A percentile compares a stretch with the other conserved stretches of the same genome.
These are phyloP conservation scores for Bipolaris bicolor DNA, from an alignment of 2,329 filamentous ascomycete species.

Conservation along the genomic window DNA sequence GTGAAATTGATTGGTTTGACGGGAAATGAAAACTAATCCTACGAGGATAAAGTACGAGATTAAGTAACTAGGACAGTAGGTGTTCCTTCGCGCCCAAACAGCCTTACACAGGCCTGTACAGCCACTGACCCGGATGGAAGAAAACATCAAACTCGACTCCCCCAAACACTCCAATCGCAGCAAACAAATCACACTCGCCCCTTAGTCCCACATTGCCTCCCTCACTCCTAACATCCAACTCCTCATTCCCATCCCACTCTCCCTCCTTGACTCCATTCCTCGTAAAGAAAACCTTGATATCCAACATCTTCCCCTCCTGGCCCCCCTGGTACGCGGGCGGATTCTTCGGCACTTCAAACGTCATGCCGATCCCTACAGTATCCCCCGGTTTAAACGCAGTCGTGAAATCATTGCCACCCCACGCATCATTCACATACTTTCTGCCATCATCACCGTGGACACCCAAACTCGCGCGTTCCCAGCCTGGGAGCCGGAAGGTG, in stretches of 20 bases:
- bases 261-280: conserved; percentile 65
- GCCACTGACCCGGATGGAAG: conserved; percentile 66
- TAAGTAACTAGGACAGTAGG: too few species aligned
- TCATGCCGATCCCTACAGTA: conserved; percentile 75
- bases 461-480: conserved; percentile 76
- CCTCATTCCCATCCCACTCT: conserved; percentile 76
- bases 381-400: conserved; percentile 67
- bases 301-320: conserved; percentile 43
- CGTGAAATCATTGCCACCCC: conserved; percentile 74
- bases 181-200: conserved; percentile 73
- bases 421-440: conserved; percentile 75
- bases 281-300: conserved; percentile 72
- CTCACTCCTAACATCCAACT: conserved; percentile 69
- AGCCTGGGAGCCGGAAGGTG: conserved; percentile 77
- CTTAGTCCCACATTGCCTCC: conserved; percentile 69
- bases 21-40: too few species aligned
- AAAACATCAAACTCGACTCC: conserved; percentile 71
- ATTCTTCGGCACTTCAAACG: conserved; percentile 54
- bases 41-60: too few species aligned
- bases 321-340: conserved; percentile 43
- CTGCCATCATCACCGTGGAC: conserved; percentile 84
- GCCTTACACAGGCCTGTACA: conserved; percentile 49
- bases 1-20: too few species aligned
- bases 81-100: not conserved
- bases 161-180: conserved; percentile 73